Base-by-base conservation (phyloP, 257 asterid genomes). In the Ilex asprella region DNA sequence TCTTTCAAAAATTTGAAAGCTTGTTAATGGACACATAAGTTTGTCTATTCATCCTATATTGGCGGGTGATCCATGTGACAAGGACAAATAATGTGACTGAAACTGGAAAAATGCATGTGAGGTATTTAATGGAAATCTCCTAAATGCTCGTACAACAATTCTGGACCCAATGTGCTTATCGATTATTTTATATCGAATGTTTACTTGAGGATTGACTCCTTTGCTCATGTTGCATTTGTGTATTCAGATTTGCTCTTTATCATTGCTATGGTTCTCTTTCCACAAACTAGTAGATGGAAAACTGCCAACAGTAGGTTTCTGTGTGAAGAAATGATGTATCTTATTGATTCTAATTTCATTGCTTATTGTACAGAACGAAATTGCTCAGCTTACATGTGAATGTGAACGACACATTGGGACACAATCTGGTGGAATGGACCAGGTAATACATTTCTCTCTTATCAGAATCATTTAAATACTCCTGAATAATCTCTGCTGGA, bases 401-500 rank as follows among this genome's bases (percentile, higher is more conserved):
- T 92, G 99, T 67, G 99, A 93, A 77, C 79, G 97, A 71, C 95
- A 89, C 70, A 89, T 93, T 47, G 99, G 97, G 46, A 93, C 99
- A 35, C 97, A 87, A 69, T 93, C 99, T 67, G 99, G 97, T 76
- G 99, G 99, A 72, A 93, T 93, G 99, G 99, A 93, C 74, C 99
- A 86, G 96, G 99, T 92, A 75, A 67, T 51, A 64, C 15, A 16
- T 61, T 52, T 14, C 31, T 58, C n/a, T 69, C 69, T 53, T 43
- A 2, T 59, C 2, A 14, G 12, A 41, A 16, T 55, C 21, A 13
- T 27, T 41, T 32, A 6, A 6, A 6, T 2, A 2, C 54, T 15
- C 54, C 54, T 11, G 16, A 35, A 3, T 41, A 11, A 41, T 41
- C 7, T 41, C 10, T 41, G 7, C 12, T 41, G 47, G 12, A 41